Evolutionary conservation across 2,329 filamentous ascomycete genomes (phyloP), one percentile per base, ranked within the genome.

Genomic region (Rutstroemia sp.): DNA sequence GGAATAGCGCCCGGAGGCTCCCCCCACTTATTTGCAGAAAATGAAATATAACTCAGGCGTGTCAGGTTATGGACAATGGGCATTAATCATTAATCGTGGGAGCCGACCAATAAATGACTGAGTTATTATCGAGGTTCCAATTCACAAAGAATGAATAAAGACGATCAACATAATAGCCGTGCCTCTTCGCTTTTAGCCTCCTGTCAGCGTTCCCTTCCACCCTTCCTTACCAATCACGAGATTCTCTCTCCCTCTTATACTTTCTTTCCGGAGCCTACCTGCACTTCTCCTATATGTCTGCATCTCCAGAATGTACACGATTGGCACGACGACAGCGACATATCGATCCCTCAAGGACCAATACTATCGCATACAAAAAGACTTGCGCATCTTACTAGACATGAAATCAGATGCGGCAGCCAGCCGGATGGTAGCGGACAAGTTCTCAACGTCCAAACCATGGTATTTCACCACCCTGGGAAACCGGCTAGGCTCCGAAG

Each of bases 381-480:
- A 23, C 42, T 12, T 23, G 16, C 42, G 42, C 7, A 12, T 25
- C 2, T 14, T 23, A 10, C 7, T 46, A n/a, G 42, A 46, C 12
- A 46, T 46, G 42, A 46, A 25, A 12, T 17, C 17, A 6, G 42
- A 46, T 10, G 6, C 42, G 7, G 21, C 25, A 46, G 21, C n/a
- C 19, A 23, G 12, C 12, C 17, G 17, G 12, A 8, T 30, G 8
- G 21, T 27, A 23, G 10, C 17, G 25, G 46, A 50, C 27, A 50
- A 55, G 42, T 51, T 42, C 37, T 50, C 53, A 4, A 50, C 53
- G 5, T 12, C 23, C 23, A 55, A 55, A 44, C 53, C 53, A 10
- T 55, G 53, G 53, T 55, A 42, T 14, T 48, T 48, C 16, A 45
- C 53, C 1, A 51, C 25, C 1, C 27, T 55, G 9, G 53, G 53